Percentiles rank a stretch among this genome's conserved stretches.
phyloP scores from a whole-genome alignment of 2,329 filamentous ascomycete genomes.

The Rugonectria rugulosa region DNA sequence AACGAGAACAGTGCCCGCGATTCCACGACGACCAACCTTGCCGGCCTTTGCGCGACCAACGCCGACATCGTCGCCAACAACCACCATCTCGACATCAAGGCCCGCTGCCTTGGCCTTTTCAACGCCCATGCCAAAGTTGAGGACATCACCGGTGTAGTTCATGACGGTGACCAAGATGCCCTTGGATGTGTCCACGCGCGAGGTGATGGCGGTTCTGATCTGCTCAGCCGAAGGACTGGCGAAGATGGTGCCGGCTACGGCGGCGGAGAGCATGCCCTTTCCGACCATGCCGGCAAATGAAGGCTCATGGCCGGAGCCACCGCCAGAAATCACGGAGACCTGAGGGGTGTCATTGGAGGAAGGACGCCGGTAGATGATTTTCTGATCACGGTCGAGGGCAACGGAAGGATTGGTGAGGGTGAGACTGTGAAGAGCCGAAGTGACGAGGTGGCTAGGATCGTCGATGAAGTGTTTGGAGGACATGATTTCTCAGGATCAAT shows the following conservation, averaged over 20 bases:
- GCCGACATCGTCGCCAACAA: constrained; percentile 91
- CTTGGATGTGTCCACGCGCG: constrained; percentile 72
- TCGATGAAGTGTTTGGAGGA: constrained; percentile 88
- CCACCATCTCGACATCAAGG: constrained; percentile 83
- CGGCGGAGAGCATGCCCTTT: constrained; percentile 78
- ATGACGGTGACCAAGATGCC: constrained; percentile 92
- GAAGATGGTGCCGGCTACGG: constrained; percentile 88
- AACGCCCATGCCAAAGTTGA: constrained; percentile 93
- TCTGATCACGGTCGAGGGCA: constrained; percentile 79
- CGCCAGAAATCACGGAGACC: constrained; percentile 86
- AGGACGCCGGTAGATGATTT: constrained; percentile 81
- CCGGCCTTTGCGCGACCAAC: constrained; percentile 82
- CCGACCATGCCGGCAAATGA: constrained; percentile 89
- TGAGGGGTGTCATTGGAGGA: constrained; percentile 56
- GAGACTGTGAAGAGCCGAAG: constrained; percentile 76
- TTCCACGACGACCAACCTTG: constrained; percentile 91
- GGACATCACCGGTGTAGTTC: constrained; percentile 91
- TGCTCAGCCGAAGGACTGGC: constrained; percentile 84
- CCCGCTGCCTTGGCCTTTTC: constrained; percentile 89
- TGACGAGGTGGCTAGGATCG: constrained; percentile 80
- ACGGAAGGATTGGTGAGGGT: constrained; percentile 86
- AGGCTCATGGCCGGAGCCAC: constrained; percentile 90
- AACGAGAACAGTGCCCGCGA: constrained; percentile 91
- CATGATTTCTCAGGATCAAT: constrained; percentile 40
- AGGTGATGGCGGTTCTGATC: constrained; percentile 77